A percentile compares a stretch with the other conserved stretches of the same genome.
These are phyloP conservation scores for Trichoderma endophyticum DNA, from an alignment of 2,329 filamentous ascomycete genomes.

Conservation along the genomic window DNA sequence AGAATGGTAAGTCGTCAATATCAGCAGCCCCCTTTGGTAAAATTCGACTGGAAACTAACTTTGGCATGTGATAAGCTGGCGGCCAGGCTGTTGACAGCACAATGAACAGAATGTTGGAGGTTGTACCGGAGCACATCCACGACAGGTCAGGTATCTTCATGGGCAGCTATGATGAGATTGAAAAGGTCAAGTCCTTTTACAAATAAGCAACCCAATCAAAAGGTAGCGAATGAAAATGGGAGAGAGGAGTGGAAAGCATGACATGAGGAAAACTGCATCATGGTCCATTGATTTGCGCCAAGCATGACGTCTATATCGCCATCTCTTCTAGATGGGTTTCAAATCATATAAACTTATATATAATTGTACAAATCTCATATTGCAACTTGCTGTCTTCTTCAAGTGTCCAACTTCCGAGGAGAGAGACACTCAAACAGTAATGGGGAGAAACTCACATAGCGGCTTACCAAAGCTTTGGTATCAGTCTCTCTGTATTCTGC, in stretches of 20 bases:
- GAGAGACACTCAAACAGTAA: no score
- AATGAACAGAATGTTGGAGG: slow-evolving; percentile 85
- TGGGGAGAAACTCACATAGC: not conserved
- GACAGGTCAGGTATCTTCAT: slow-evolving; percentile 95
- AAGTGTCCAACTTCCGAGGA: not conserved
- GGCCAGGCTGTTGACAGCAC: slow-evolving; percentile 88
- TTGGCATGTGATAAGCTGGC: slow-evolving; percentile 62
- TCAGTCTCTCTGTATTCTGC: slow-evolving; percentile 60
- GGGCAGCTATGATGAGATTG: slow-evolving; percentile 90
- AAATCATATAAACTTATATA: not conserved
- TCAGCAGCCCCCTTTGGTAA: not conserved
- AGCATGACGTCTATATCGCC: not conserved
- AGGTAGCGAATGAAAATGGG: not conserved
- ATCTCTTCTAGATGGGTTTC: not conserved
- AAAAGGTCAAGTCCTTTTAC: slow-evolving; percentile 88
- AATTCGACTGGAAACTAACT: slow-evolving; percentile 27
- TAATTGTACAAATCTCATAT: not conserved
- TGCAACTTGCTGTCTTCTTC: not conserved
- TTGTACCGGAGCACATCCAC: slow-evolving; percentile 89
- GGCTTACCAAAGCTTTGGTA: slow-evolving; percentile 54
- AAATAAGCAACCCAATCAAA: slow-evolving; percentile 30
- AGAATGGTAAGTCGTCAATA: slow-evolving; percentile 71
- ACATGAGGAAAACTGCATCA: not conserved
- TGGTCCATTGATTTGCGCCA: not conserved
- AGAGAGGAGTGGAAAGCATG: not conserved